These are phyloP conservation scores for Verticillium longisporum DNA, from an alignment of 2,329 filamentous ascomycete genomes.

Conservation along the genomic window DNA sequence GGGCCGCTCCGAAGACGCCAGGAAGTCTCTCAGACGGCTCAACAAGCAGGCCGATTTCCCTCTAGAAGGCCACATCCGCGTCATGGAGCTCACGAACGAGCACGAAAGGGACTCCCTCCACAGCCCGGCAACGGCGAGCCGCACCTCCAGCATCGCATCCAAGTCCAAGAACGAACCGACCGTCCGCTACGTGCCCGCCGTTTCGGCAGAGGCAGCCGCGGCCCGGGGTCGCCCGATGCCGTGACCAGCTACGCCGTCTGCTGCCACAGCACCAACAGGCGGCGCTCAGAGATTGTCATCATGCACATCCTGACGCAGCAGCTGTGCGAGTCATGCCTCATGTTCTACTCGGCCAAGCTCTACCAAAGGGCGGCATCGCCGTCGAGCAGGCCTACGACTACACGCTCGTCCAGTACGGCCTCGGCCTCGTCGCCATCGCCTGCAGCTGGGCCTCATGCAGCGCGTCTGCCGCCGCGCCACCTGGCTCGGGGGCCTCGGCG, in stretches of 20 bases:
- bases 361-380: constrained; percentile 42
- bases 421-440: constrained; percentile 36
- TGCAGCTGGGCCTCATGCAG: constrained; percentile 33
- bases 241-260: constrained; percentile 25
- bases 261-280: constrained; percentile 22
- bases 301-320: constrained; percentile 50
- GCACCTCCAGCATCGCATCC: background rate
- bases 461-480: constrained; percentile 32
- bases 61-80: constrained; percentile 24
- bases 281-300: constrained; percentile 30
- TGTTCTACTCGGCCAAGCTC: constrained; percentile 44
- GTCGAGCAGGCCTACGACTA: constrained; percentile 34
- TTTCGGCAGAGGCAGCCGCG: background rate
- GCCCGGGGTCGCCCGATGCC: background rate
- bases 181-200: background rate
- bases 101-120: constrained; percentile 17
- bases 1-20: constrained; percentile 19
- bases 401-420: constrained; percentile 29
- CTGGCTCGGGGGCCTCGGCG: constrained; percentile 31
- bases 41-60: constrained; percentile 18
- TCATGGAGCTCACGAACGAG: constrained; percentile 29
- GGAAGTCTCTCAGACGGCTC: constrained; percentile 20
- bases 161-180: background rate
- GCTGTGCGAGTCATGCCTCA: constrained; percentile 43
- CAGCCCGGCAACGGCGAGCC: background rate